Percentiles rank a stretch among this genome's conserved stretches.
These are phyloP conservation scores for Neurospora sp. DNA, from an alignment of 495 filamentous ascomycete species.

Conservation along the genomic window DNA sequence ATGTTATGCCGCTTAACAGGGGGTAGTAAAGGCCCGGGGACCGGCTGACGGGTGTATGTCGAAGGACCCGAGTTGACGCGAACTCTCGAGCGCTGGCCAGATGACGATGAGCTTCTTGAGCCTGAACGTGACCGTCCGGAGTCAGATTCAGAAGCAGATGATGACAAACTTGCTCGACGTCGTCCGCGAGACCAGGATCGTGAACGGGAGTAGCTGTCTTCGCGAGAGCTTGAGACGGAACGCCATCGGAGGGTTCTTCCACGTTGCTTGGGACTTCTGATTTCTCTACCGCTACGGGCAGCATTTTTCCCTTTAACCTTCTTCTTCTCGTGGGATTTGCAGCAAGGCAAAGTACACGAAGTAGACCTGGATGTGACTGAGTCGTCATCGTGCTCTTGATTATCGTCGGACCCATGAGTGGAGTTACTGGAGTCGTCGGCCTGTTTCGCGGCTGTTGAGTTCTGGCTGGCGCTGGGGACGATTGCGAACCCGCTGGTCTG, in stretches of 20 bases:
- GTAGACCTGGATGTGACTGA: slow-evolving; percentile 6
- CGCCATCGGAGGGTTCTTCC: slow-evolving; percentile 6
- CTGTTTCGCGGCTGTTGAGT: too few relatives aligned
- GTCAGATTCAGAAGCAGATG: not conserved
- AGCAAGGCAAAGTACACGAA: slow-evolving; percentile 1
- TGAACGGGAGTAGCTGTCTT: slow-evolving; percentile 14
- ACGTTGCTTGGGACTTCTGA: not conserved
- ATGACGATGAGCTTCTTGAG: not conserved
- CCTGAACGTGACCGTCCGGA: not conserved
- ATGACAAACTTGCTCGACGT: slow-evolving; percentile 2
- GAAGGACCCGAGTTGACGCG: not conserved
- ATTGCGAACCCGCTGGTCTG: slow-evolving; percentile 24
- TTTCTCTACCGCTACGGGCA: not conserved
- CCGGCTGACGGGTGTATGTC: not conserved
- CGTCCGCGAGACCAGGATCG: slow-evolving; percentile 19
- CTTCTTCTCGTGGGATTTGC: not conserved
- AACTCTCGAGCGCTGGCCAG: not conserved
- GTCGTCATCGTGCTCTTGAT: slow-evolving; percentile 10
- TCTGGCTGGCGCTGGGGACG: slow-evolving; percentile 4
- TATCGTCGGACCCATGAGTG: not conserved
- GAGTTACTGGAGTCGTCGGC: not conserved
- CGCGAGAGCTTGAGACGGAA: slow-evolving; percentile 8
- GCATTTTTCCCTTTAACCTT: not conserved
- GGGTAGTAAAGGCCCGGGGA: not conserved
- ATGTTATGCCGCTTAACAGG: not conserved